A percentile compares a stretch with the other conserved stretches of the same genome.
Conservation (phyloP, 1,284 basidiomycete genomes). For the Fomes fomentarius region DNA sequence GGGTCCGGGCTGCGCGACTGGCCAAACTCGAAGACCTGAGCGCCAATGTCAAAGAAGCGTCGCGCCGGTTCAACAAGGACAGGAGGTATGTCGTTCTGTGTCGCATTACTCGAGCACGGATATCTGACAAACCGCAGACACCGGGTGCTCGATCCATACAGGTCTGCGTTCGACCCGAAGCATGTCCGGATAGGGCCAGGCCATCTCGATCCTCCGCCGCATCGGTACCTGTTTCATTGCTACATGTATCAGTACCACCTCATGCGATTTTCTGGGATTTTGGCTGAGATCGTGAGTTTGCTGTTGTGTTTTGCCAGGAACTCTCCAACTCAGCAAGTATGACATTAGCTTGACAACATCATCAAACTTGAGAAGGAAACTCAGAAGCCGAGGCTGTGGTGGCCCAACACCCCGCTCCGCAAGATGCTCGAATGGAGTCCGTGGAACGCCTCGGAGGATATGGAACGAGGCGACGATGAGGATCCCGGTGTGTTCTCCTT, state of each 20-base stretch:
- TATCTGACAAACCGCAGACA: conserved; percentile 44
- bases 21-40: conserved; percentile 41
- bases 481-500: conserved; percentile 44
- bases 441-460: conserved; percentile 51
- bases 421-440: conserved; percentile 43
- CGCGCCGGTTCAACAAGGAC: conserved; percentile 54
- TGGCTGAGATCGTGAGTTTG: conserved; percentile 34
- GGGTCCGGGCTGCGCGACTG: conserved; percentile 39
- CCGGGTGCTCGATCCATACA: conserved; percentile 72
- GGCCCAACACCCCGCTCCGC: conserved; percentile 54
- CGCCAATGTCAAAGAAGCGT: conserved; percentile 39
- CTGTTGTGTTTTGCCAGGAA: neutral
- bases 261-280: conserved; percentile 29
- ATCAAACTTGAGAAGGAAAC: conserved; percentile 61
- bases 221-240: conserved; percentile 69
- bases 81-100: conserved; percentile 49
- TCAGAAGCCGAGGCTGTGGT: conserved; percentile 62
- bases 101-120: too few relatives aligned
- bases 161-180: conserved; percentile 57
- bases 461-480: conserved; percentile 55
- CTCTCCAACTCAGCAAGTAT: neutral
- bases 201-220: conserved; percentile 46
- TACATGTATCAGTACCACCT: conserved; percentile 68
- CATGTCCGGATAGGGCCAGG: conserved; percentile 35
- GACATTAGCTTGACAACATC: conserved; percentile 54